Percentiles rank a stretch among this genome's conserved stretches.
These are phyloP conservation scores for Chaetomium fimeti DNA, from an alignment of 495 filamentous ascomycete species.

Conservation along the genomic window DNA sequence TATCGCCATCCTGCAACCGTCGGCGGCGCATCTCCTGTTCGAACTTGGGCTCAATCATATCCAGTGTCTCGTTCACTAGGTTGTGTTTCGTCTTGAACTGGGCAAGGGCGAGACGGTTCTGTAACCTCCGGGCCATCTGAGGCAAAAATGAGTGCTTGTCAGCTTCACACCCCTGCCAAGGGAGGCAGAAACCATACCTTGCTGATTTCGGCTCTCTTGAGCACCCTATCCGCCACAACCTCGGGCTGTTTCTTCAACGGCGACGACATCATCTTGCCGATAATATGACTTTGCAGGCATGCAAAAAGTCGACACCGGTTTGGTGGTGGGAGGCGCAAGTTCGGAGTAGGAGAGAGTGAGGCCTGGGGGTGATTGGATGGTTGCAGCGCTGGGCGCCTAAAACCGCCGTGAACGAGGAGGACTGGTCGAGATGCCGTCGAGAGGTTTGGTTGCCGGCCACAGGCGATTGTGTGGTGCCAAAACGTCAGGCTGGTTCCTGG, in stretches of 20 bases:
- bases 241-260: constrained; percentile 60
- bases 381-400: constrained; percentile 22
- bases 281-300: constrained; percentile 24
- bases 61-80: constrained; percentile 73
- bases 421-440: background rate
- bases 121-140: constrained; percentile 86
- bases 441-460: constrained; percentile 13
- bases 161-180: constrained; percentile 15
- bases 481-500: background rate
- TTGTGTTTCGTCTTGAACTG: constrained; percentile 96
- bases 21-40: constrained; percentile 70
- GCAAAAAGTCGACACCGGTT: constrained; percentile 23
- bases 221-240: constrained; percentile 65
- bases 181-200: constrained; percentile 58
- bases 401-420: constrained; percentile 11
- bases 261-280: constrained; percentile 49
- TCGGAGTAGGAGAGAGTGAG: constrained; percentile 30
- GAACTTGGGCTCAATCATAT: constrained; percentile 68
- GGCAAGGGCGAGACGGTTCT: constrained; percentile 89
- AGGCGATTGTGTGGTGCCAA: constrained; percentile 6
- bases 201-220: constrained; percentile 74
- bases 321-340: constrained; percentile 28
- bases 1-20: constrained; percentile 60
- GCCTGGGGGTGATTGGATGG: constrained; percentile 34
- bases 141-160: constrained; percentile 10